Conservation (phyloP, 352 stramenopile genomes). For the Phytophthora tubulina region DNA sequence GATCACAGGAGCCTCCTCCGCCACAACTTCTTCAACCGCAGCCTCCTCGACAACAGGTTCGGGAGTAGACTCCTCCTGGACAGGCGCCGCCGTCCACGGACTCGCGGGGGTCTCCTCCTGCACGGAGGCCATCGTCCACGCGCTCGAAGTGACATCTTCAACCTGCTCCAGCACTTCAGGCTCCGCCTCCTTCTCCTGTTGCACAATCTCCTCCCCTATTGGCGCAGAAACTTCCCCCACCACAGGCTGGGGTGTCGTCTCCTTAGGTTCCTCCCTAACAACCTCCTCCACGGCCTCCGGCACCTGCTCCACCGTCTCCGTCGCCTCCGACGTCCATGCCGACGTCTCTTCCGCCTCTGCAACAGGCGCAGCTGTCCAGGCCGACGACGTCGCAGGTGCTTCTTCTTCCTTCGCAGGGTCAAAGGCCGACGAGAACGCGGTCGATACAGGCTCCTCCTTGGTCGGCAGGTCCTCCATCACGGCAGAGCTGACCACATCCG, state of each 20-base stretch:
- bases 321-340: constrained; percentile 22
- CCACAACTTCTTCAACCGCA: constrained; percentile 21
- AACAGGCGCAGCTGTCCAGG: constrained; percentile 24
- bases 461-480: constrained; percentile 39
- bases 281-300: constrained; percentile 11
- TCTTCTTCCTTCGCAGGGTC: constrained; percentile 24
- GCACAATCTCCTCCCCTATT: constrained; percentile 17
- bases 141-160: constrained; percentile 13
- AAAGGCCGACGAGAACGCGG: constrained; percentile 30
- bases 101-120: constrained; percentile 21
- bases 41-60: constrained; percentile 11
- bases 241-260: constrained; percentile 3
- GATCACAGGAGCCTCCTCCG: constrained; percentile 16
- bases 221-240: background rate
- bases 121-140: constrained; percentile 10
- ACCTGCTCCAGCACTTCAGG: constrained; percentile 2
- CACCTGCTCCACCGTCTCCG: constrained; percentile 24
- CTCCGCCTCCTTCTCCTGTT: constrained; percentile 9
- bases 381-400: constrained; percentile 12
- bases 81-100: constrained; percentile 24
- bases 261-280: constrained; percentile 1
- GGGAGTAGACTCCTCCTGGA: constrained; percentile 14
- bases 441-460: constrained; percentile 12
- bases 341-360: constrained; percentile 29
- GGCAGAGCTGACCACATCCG: constrained; percentile 40